Evolutionary conservation across 1,284 basidiomycete species (phyloP), one percentile per base, ranked within the genome.

Genomic region (Apiotrichum gracile): DNA sequence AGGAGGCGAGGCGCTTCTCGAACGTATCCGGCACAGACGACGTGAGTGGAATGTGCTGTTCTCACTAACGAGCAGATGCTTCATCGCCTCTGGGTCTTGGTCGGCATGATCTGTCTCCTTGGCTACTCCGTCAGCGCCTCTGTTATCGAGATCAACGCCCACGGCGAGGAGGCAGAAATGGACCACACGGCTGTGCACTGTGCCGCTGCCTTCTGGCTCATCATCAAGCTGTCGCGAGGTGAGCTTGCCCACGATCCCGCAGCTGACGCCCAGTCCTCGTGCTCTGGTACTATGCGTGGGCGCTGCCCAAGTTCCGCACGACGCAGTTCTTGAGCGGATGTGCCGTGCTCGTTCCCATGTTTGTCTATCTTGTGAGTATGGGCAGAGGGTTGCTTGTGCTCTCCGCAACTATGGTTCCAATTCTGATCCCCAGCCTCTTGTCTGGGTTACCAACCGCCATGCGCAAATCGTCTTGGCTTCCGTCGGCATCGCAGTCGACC

Each of bases 41-140:
- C 57, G 68, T 75, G 37, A 61, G 63, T 54, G 12, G 14, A 21
- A 17, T 19, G 8, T 14, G 21, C 24, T 21, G 21, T 35, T 6
- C 19, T 35, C 13, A 40, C 27, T 24, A 17, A 3, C 19, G 7
- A n/a, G 7, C 35, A 71, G 69, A 34, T 72, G 12, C 41, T 72
- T 1, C 74, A 76, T 51, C 66, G 76, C 1, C 22, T 66, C 2
- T 73, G 72, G 61, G 65, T 77, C 21, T 62, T 76, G 0, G 60
- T 65, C 60, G 72, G 68, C n/a, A 76, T 75, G 72, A 59, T 66
- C 31, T 63, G 60, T 37, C 55, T 66, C 45, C 52, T 64, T 25
- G 76, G 75, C 21, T 77, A 77, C 61, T 64, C 70, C 1, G 71
- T 63, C 40, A 77, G 75, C 52, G 76, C 76, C 9, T 67, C 68